Evolutionary conservation across 1,284 basidiomycete genomes (phyloP).

Genomic region (Trichosporon sp.): DNA sequence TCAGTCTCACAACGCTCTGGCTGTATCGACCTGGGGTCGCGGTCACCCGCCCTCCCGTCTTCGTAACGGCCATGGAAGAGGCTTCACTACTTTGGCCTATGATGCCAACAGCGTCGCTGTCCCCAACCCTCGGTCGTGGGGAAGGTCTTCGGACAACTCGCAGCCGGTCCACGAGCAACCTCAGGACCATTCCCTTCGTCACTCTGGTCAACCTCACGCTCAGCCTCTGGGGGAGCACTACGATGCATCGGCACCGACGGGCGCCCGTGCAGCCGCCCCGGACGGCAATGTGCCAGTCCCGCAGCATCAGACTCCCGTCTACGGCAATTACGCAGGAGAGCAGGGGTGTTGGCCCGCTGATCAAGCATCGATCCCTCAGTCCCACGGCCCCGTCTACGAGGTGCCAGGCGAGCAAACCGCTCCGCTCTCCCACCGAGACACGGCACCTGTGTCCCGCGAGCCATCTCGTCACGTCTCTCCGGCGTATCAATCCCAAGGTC

Average conservation of each 20-base stretch:
- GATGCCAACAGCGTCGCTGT: conserved; percentile 6
- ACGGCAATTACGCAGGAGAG: too few relatives aligned
- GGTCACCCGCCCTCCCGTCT: neutral
- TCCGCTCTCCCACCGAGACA: too few relatives aligned
- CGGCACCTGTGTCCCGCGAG: too few relatives aligned
- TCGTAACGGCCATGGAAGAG: neutral
- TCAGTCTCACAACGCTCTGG: neutral
- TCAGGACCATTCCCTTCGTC: neutral
- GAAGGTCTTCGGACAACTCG: neutral
- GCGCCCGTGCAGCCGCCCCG: too few relatives aligned
- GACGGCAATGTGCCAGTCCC: too few relatives aligned
- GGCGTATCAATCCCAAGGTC: neutral
- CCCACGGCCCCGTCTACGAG: neutral
- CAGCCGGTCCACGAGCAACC: neutral
- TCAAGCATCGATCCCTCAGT: neutral
- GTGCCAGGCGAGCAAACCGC: neutral
- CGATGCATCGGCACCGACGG: neutral
- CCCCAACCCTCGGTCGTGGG: conserved; percentile 7
- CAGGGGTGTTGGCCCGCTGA: neutral
- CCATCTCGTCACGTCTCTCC: neutral
- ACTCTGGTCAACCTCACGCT: neutral
- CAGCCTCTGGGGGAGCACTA: neutral
- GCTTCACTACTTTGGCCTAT: neutral
- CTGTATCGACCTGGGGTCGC: neutral
- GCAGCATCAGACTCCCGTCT: too few relatives aligned